A percentile compares a stretch with the other conserved stretches of the same genome.
These are phyloP conservation scores for Vitis labrusca DNA, from an alignment of 164 flowering plant species.

Conservation along the genomic window DNA sequence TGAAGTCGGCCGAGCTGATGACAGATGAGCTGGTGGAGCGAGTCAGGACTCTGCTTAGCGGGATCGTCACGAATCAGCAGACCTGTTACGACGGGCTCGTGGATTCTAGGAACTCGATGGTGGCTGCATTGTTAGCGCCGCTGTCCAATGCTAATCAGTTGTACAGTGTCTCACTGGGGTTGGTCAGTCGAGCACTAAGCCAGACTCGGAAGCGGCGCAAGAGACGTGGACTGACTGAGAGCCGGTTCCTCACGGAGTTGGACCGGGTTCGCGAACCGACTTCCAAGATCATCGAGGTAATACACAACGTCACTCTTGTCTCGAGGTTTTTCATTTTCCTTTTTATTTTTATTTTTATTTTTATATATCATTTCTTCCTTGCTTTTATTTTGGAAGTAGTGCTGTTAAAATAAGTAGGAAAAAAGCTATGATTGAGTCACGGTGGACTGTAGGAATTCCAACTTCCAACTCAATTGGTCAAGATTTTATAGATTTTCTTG, in stretches of 20 bases:
- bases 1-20: slow-evolving; percentile 19
- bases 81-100: slow-evolving; percentile 52
- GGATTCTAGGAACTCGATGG: slow-evolving; percentile 25
- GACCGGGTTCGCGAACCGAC: slow-evolving; percentile 16
- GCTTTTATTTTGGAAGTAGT: too few relatives aligned
- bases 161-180: slow-evolving; percentile 50
- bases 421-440: too few relatives aligned
- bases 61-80: slow-evolving; percentile 49
- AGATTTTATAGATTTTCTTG: too few relatives aligned
- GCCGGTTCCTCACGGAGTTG: not conserved
- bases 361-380: too few relatives aligned
- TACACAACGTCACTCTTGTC: too few relatives aligned
- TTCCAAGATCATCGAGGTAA: slow-evolving; percentile 21
- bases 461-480: too few relatives aligned
- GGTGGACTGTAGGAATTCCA: too few relatives aligned
- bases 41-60: slow-evolving; percentile 40
- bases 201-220: slow-evolving; percentile 14
- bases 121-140: slow-evolving; percentile 16
- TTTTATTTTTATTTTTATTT: too few relatives aligned
- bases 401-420: too few relatives aligned
- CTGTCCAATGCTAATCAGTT: slow-evolving; percentile 23
- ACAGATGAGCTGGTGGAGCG: slow-evolving; percentile 22
- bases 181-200: slow-evolving; percentile 33
- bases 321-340: too few relatives aligned
- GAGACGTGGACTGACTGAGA: not conserved